Evolutionary conservation across 805 yeast species (phyloP).

Genomic region (Spathaspora girioi): DNA sequence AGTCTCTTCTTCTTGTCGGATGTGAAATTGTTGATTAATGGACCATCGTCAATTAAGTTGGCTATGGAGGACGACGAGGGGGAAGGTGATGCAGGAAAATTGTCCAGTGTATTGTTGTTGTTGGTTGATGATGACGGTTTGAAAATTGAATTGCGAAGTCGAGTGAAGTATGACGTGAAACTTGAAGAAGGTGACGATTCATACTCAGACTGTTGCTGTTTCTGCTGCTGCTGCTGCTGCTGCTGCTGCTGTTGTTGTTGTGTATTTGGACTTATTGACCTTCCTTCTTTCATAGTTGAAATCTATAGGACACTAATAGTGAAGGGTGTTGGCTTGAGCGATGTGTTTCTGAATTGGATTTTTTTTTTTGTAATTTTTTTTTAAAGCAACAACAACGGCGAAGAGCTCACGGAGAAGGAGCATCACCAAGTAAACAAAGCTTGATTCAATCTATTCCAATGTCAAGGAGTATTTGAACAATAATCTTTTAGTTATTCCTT

Average conservation of each 20-base stretch:
- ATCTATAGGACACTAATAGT: not conserved
- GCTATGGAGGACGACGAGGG: not conserved
- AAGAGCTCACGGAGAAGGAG: too few species aligned
- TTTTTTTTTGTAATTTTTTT: not conserved
- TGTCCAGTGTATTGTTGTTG: not conserved
- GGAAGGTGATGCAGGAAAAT: not conserved
- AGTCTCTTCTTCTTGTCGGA: conserved; percentile 26
- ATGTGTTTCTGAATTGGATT: not conserved
- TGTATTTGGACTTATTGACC: not conserved
- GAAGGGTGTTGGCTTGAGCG: not conserved
- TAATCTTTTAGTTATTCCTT: too few species aligned
- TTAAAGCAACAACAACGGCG: too few species aligned
- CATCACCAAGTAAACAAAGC: too few species aligned
- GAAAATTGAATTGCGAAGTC: not conserved
- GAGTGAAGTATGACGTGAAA: not conserved
- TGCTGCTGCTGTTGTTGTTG: not conserved
- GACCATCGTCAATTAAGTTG: conserved; percentile 10
- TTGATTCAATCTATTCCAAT: too few species aligned
- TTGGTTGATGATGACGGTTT: conserved; percentile 4
- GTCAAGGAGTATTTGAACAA: too few species aligned
- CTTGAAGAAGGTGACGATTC: not conserved
- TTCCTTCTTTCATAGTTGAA: not conserved
- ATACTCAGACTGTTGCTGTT: not conserved
- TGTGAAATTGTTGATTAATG: conserved; percentile 17
- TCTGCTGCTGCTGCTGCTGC: not conserved